Percentiles rank a stretch among this genome's conserved stretches.
Evolutionary conservation across 2,329 filamentous ascomycete genomes (phyloP).

Genomic region (Boeremia exigua): DNA sequence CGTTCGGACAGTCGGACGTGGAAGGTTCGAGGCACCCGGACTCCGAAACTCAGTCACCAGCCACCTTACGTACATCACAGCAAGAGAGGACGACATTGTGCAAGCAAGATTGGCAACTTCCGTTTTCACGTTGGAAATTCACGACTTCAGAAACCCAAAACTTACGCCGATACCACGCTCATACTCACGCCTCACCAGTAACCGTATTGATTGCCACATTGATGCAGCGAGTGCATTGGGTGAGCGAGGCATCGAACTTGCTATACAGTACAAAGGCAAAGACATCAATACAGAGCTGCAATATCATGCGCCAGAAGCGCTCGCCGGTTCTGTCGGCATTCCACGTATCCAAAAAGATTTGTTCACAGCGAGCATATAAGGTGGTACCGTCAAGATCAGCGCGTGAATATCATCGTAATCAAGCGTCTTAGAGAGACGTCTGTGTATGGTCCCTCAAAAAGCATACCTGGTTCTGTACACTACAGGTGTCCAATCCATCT

Average conservation of each 20-base stretch:
- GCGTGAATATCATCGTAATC: constrained; percentile 63
- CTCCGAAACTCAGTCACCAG: constrained; percentile 8
- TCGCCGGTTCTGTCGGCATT: constrained; percentile 75
- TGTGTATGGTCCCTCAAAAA: not conserved
- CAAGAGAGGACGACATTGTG: not conserved
- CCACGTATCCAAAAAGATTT: constrained; percentile 70
- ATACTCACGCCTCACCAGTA: constrained; percentile 59
- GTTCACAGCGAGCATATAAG: constrained; percentile 60
- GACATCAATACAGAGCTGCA: constrained; percentile 68
- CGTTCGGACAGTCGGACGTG: constrained; percentile 6
- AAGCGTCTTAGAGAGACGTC: constrained; percentile 64
- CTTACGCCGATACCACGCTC: constrained; percentile 64
- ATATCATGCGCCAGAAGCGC: constrained; percentile 70
- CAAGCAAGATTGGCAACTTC: too few species aligned
- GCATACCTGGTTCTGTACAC: constrained; percentile 41
- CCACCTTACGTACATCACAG: too few species aligned
- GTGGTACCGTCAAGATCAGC: constrained; percentile 54
- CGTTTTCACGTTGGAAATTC: too few species aligned
- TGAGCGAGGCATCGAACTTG: constrained; percentile 76
- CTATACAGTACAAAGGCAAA: constrained; percentile 73
- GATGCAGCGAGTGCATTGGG: constrained; percentile 77
- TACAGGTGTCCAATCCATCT: constrained; percentile 61
- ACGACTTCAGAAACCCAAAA: too few species aligned
- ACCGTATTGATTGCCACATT: constrained; percentile 66
- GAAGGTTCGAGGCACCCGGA: constrained; percentile 28